Conservation (phyloP, 2,329 filamentous ascomycete species). For the Alternaria sp. region DNA sequence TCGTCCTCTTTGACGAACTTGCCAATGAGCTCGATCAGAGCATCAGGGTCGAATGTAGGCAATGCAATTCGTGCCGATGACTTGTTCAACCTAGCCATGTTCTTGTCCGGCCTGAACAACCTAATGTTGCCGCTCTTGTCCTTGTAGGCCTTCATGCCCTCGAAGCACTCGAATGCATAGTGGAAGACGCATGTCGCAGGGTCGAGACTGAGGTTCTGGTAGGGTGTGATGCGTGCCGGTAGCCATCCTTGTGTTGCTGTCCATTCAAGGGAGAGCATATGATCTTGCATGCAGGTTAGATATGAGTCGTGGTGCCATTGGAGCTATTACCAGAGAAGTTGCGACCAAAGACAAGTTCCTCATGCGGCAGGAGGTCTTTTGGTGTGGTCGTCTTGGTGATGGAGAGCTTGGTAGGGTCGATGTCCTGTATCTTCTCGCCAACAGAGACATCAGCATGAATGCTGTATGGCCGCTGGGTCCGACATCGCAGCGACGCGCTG, state of each 20-base stretch:
- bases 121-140: slow-evolving; percentile 80
- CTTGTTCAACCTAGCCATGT: slow-evolving; percentile 95
- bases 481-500: slow-evolving; percentile 57
- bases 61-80: slow-evolving; percentile 91
- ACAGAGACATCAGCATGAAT: slow-evolving; percentile 58
- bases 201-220: slow-evolving; percentile 96
- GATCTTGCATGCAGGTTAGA: slow-evolving; percentile 68
- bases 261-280: slow-evolving; percentile 98
- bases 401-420: slow-evolving; percentile 80
- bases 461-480: slow-evolving; percentile 58
- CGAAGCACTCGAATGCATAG: slow-evolving; percentile 98
- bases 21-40: slow-evolving; percentile 82
- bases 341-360: slow-evolving; percentile 88
- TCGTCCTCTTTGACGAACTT: slow-evolving; percentile 82
- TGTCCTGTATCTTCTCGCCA: slow-evolving; percentile 66
- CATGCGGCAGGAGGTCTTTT: slow-evolving; percentile 75
- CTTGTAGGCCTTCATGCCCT: slow-evolving; percentile 99
- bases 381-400: slow-evolving; percentile 79
- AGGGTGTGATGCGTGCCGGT: slow-evolving; percentile 83
- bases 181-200: slow-evolving; percentile 97
- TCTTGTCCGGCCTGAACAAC: slow-evolving; percentile 93
- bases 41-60: slow-evolving; percentile 79
- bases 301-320: slow-evolving; percentile 7
- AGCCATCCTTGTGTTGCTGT: slow-evolving; percentile 85
- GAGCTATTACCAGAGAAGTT: slow-evolving; percentile 79